Evolutionary conservation across 257 asterid genomes (phyloP).

Genomic region (Solanum clarkiae): DNA sequence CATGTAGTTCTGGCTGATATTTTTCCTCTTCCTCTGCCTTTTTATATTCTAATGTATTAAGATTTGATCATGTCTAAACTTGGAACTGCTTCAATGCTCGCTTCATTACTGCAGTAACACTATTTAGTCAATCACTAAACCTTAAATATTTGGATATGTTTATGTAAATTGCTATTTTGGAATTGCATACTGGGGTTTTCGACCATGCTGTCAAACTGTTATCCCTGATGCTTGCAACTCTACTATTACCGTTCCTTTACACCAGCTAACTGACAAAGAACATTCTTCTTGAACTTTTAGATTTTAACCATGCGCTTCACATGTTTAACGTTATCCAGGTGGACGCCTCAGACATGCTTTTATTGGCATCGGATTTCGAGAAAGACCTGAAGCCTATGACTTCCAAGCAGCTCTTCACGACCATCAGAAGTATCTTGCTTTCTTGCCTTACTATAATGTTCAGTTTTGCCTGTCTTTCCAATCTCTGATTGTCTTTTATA

Average conservation of each 20-base stretch:
- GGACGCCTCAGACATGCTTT: constrained; percentile 98
- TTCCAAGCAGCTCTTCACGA: constrained; percentile 99
- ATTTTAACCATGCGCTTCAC: neutral
- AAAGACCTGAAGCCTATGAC: constrained; percentile 93
- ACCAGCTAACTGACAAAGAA: neutral
- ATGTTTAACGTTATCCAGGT: constrained; percentile 21
- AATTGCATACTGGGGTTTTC: neutral
- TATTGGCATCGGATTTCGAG: constrained; percentile 96
- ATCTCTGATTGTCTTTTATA: too few relatives aligned
- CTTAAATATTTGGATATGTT: neutral
- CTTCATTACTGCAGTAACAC: neutral
- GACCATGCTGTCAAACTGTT: neutral
- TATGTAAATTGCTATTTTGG: neutral
- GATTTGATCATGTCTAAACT: neutral
- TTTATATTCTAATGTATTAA: neutral
- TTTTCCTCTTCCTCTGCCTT: neutral
- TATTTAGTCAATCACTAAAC: neutral
- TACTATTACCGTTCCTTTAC: neutral
- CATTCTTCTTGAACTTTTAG: neutral
- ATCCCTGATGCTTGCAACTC: neutral
- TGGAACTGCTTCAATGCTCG: neutral
- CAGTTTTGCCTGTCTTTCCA: neutral
- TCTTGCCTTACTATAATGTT: neutral
- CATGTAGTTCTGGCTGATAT: neutral
- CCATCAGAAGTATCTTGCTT: constrained; percentile 71